Evolutionary conservation across 352 stramenopile species (phyloP).

Genomic region (Phytophthora podocarpi): DNA sequence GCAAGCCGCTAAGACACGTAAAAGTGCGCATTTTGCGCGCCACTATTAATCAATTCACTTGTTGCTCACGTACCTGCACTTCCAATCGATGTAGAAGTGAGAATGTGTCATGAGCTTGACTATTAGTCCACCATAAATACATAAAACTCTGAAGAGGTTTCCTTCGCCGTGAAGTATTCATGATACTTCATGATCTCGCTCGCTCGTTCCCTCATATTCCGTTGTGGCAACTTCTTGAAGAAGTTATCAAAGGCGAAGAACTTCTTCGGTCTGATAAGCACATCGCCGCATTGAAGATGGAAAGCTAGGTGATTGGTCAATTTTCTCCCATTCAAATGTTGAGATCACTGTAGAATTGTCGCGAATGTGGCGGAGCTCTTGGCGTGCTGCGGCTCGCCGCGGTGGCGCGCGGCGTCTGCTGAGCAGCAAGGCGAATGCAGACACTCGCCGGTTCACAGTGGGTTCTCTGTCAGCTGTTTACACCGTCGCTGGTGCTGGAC

Average conservation of each 20-base stretch:
- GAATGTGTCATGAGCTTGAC: too few relatives aligned
- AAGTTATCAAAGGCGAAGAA: too few relatives aligned
- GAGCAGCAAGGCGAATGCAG: not conserved
- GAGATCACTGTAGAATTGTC: constrained; percentile 18
- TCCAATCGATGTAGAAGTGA: not conserved
- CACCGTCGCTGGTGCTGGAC: constrained; percentile 25
- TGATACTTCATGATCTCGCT: too few relatives aligned
- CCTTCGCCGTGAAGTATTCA: too few relatives aligned
- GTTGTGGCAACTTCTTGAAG: too few relatives aligned
- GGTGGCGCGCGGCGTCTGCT: constrained; percentile 2
- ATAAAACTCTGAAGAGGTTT: too few relatives aligned
- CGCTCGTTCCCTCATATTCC: too few relatives aligned
- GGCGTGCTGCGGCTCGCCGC: constrained; percentile 3
- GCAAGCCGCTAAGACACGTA: not conserved
- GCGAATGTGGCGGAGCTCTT: constrained; percentile 36
- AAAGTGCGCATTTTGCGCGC: not conserved
- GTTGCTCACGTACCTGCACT: not conserved
- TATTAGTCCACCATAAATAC: too few relatives aligned
- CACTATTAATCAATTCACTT: not conserved
- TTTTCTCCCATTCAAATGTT: constrained; percentile 5
- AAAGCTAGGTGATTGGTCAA: constrained; percentile 19
- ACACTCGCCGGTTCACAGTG: not conserved
- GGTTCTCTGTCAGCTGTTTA: constrained; percentile 26
- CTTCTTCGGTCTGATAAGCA: too few relatives aligned
- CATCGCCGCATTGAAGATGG: too few relatives aligned